These are phyloP conservation scores for Colletotrichum magnum DNA, from an alignment of 2,329 filamentous ascomycete genomes.

Conservation along the genomic window DNA sequence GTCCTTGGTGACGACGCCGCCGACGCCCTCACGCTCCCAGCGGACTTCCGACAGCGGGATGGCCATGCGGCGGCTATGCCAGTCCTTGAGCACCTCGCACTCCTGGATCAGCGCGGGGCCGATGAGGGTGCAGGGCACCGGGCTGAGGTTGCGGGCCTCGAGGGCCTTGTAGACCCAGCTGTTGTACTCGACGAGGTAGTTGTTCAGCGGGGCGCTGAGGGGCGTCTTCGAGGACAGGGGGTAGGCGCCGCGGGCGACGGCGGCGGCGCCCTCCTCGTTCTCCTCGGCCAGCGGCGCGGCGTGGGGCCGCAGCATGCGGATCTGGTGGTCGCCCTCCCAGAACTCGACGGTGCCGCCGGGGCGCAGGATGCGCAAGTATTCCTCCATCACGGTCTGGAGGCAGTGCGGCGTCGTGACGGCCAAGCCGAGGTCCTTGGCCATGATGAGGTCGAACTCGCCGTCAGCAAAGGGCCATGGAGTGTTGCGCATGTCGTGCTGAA, in stretches of 20 bases:
- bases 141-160: conserved; percentile 76
- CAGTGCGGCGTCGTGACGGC: conserved; percentile 72
- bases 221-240: conserved; percentile 86
- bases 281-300: conserved; percentile 66
- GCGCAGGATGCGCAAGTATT: conserved; percentile 82
- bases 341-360: conserved; percentile 86
- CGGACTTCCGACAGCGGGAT: conserved; percentile 87
- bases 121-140: conserved; percentile 84
- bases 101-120: conserved; percentile 86
- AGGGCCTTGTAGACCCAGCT: conserved; percentile 84
- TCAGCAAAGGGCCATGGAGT: conserved; percentile 83
- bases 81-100: conserved; percentile 76
- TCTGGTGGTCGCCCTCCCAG: conserved; percentile 89
- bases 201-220: conserved; percentile 84
- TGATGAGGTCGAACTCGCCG: conserved; percentile 87
- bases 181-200: conserved; percentile 87
- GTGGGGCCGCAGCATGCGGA: conserved; percentile 87
- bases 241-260: conserved; percentile 82
- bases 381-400: conserved; percentile 69
- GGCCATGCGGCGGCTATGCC: conserved; percentile 84
- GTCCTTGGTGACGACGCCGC: conserved; percentile 72
- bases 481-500: conserved; percentile 87
- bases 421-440: conserved; percentile 87
- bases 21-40: conserved; percentile 86
- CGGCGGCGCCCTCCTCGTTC: conserved; percentile 54